Evolutionary conservation across 345 rosid genomes (phyloP), one percentile per base, ranked within the genome.

Genomic region (Rhizophora mangle): DNA sequence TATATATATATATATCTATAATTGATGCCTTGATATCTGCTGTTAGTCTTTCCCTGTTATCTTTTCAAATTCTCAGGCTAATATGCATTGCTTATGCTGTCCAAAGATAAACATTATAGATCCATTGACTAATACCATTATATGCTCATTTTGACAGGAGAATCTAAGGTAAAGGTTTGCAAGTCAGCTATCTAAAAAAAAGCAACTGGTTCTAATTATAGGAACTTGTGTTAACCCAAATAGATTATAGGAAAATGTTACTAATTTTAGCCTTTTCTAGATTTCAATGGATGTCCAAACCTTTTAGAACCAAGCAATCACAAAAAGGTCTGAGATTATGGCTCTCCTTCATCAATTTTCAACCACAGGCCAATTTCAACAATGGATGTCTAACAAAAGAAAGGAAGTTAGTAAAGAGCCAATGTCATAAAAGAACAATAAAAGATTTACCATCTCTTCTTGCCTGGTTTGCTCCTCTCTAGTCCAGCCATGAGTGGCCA

Each of bases 301-400:
- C 62, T 13, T 37, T 6, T n/a, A 62, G 59, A 69, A 10, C 60
- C 52, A 58, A 51, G 19, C 57, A n/a, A 61, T 30, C 30, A 57
- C 61, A 46, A 62, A 36, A 22, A 32, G 37, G 19, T 24, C 22
- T 3, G 53, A 77, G 59, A 51, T 57, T 64, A 2, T 68, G 52
- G 6, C 74, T 77, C 77, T 65, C 65, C 68, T 60, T 27, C 78
- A 65, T 65, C 60, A 47, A 65, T 69, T 54, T 26, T 64, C 68
- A 69, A 73, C 74, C 1, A 13, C 60, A 74, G 26, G 43, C 22
- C 39, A 24, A 31, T 18, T 56, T 46, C 56, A 57, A 61, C 27
- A 51, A 27, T 49, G 37, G 39, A 27, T 16, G 32, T 31, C 21
- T 32, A 27, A 26, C n/a, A 46, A 37, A 62, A 70, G 63, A 31